Evolutionary conservation across 2,329 filamentous ascomycete species (phyloP), one percentile per base, ranked within the genome.

Genomic region (Apiospora aurea): DNA sequence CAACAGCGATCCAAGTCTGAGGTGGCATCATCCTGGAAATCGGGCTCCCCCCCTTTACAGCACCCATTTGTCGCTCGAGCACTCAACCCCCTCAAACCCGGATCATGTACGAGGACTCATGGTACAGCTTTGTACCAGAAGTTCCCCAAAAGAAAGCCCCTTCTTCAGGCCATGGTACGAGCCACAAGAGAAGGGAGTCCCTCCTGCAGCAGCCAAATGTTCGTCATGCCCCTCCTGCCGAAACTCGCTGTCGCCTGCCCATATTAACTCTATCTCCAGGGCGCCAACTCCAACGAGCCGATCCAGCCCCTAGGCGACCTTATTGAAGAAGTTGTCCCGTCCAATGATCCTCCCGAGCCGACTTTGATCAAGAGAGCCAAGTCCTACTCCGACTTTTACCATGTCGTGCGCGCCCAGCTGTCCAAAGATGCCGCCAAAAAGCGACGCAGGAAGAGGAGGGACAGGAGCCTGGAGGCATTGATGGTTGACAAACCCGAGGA

Each of bases 81-180:
- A 38, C 66, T 21, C 66, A 6, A 67, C 10, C 13, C 4, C 14
- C 41, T 13, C 10, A 14, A 26, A 8, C 13, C 18, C 47, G 49
- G 46, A 71, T n/a, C 43, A 95, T 94, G 92, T 94, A 94, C 81
- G 93, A 96, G 82, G 93, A 96, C 82, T 91, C 92, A 43, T 96
- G 93, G 93, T 94, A 95, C 83, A 94, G 88, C 80, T 92, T 94
- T 79, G 89, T 93, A 75, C 89, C 92, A 38, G 89, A 92, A 71
- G 82, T 88, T 70, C 83, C 87, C 72, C 83, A 87, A 75, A 88
- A 86, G 76, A 84, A 84, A 73, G 82, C 83, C n/a, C 77, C 84
- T 61, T 82, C 84, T 34, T 83, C 85, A 53, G 78, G 78, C 44
- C 83, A 85, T 71, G 78, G 82, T 67, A 76, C 85, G 64, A 87